Percentiles rank a stretch among this genome's conserved stretches.
phyloP scores from a whole-genome alignment of 768 basidiomycete species.

The Omphalotus guepiniiformis region DNA sequence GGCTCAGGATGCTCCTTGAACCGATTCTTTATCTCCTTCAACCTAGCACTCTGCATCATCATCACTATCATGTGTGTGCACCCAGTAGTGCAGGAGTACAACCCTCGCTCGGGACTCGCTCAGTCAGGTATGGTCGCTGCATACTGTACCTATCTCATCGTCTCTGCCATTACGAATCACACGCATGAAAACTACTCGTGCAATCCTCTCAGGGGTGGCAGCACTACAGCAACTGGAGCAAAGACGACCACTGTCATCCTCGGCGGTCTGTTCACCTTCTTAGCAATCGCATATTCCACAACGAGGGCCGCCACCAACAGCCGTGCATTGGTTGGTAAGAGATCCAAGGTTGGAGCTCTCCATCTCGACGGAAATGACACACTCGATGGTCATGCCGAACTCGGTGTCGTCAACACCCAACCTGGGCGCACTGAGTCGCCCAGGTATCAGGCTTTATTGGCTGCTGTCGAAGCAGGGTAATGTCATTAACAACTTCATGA shows the following conservation, averaged over 20 bases:
- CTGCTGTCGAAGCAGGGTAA: constrained; percentile 94
- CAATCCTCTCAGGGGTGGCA: constrained; percentile 78
- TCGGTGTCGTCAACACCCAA: constrained; percentile 77
- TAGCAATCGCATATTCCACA: constrained; percentile 97
- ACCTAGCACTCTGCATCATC: constrained; percentile 74
- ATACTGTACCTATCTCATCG: constrained; percentile 94
- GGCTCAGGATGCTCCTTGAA: constrained; percentile 85
- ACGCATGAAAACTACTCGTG: constrained; percentile 67
- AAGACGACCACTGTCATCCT: constrained; percentile 84
- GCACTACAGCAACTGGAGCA: constrained; percentile 52
- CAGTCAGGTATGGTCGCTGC: constrained; percentile 97
- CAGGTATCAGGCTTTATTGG: constrained; percentile 88
- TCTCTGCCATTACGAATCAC: constrained; percentile 92
- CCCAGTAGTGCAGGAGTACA: constrained; percentile 84
- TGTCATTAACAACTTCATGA: constrained; percentile 15
- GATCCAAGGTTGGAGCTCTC: constrained; percentile 59
- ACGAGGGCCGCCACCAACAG: constrained; percentile 94
- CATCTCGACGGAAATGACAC: constrained; percentile 54
- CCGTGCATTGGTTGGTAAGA: constrained; percentile 78
- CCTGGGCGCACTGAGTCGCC: constrained; percentile 83
- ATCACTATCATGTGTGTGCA: constrained; percentile 81
- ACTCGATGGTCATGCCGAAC: constrained; percentile 55
- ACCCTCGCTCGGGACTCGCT: constrained; percentile 91
- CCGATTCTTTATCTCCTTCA: constrained; percentile 96
- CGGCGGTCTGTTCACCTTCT: constrained; percentile 93